These are phyloP conservation scores for Vinca minor DNA, from an alignment of 257 asterid species.

Conservation along the genomic window DNA sequence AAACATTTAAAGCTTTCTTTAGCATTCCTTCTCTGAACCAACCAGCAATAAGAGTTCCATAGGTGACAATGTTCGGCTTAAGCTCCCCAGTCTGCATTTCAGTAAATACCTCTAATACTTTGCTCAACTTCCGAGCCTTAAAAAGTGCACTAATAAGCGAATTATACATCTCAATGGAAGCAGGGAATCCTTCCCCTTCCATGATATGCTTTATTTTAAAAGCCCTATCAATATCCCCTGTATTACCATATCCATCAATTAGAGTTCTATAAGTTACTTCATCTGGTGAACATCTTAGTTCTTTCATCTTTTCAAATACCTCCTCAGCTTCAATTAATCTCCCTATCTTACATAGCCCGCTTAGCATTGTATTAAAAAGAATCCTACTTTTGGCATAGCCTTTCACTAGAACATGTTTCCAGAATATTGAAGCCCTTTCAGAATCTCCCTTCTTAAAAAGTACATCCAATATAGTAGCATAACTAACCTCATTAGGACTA, in stretches of 20 bases:
- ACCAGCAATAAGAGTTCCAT: constrained; percentile 77
- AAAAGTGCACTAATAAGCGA: constrained; percentile 68
- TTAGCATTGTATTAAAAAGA: constrained; percentile 61
- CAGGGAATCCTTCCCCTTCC: constrained; percentile 46
- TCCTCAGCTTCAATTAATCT: constrained; percentile 63
- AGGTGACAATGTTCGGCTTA: constrained; percentile 52
- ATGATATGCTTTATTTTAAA: constrained; percentile 39
- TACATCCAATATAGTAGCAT: constrained; percentile 57
- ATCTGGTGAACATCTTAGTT: constrained; percentile 60
- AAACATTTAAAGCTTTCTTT: constrained; percentile 60
- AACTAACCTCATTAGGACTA: constrained; percentile 62
- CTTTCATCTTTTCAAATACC: constrained; percentile 53
- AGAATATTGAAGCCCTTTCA: constrained; percentile 45
- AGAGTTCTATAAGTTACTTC: constrained; percentile 58
- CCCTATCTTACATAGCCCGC: constrained; percentile 71
- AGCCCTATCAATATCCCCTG: constrained; percentile 53
- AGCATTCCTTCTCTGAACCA: constrained; percentile 66
- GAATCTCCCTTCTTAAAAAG: constrained; percentile 44
- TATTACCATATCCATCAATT: constrained; percentile 62
- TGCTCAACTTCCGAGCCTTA: constrained; percentile 38
- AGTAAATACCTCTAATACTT: constrained; percentile 36
- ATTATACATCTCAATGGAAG: constrained; percentile 69
- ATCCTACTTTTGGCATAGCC: constrained; percentile 46
- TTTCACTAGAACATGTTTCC: constrained; percentile 66
- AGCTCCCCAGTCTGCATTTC: constrained; percentile 49